phyloP scores from a whole-genome alignment of 129 eudicot genomes.

The Centella asiatica region DNA sequence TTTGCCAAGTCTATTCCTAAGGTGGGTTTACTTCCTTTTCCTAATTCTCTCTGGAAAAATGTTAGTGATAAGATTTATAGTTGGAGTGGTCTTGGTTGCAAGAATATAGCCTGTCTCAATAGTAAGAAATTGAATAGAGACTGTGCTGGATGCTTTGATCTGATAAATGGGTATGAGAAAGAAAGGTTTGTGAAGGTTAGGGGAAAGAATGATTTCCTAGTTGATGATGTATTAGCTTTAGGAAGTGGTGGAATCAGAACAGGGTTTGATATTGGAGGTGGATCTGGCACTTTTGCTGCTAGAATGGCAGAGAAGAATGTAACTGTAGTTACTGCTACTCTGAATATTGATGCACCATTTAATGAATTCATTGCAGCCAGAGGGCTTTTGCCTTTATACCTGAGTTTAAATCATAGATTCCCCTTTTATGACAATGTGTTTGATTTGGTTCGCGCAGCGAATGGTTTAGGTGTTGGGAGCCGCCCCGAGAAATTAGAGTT shows the following conservation, averaged over 20 bases:
- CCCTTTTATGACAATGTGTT: conserved; percentile 72
- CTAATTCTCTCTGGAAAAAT: conserved; percentile 73
- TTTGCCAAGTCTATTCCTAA: conserved; percentile 55
- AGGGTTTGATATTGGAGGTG: conserved; percentile 90
- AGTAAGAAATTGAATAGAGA: conserved; percentile 73
- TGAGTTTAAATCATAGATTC: conserved; percentile 78
- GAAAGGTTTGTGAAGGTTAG: conserved; percentile 53
- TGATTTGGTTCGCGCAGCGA: conserved; percentile 74
- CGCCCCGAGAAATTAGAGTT: conserved; percentile 70
- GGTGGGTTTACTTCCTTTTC: conserved; percentile 61
- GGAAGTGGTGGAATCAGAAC: conserved; percentile 68
- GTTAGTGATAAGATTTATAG: conserved; percentile 68
- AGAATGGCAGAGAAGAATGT: conserved; percentile 86
- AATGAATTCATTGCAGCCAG: conserved; percentile 87
- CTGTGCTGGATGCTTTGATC: conserved; percentile 81
- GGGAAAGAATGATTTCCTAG: conserved; percentile 74
- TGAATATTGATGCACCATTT: conserved; percentile 80
- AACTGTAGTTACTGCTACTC: conserved; percentile 57
- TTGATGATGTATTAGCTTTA: conserved; percentile 71
- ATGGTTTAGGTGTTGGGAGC: conserved; percentile 71
- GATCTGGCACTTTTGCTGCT: conserved; percentile 93
- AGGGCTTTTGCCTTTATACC: conserved; percentile 68
- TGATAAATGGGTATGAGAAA: conserved; percentile 53
- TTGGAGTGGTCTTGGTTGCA: conserved; percentile 93
- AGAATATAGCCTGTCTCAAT: conserved; percentile 66